phyloP scores from a whole-genome alignment of 495 filamentous ascomycete genomes.

The Penicillium nucicola region DNA sequence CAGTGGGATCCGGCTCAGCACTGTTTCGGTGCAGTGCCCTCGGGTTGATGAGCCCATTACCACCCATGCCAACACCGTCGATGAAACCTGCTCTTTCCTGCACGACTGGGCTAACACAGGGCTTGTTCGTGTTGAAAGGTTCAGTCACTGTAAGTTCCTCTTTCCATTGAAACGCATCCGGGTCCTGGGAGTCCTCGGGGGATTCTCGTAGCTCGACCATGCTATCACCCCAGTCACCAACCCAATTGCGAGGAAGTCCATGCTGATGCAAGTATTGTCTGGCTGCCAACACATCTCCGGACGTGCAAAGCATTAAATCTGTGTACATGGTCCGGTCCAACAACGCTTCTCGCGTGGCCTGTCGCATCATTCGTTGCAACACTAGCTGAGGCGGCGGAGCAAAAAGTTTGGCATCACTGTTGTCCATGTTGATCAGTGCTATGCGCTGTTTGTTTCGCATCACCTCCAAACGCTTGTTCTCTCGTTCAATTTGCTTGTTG shows the following conservation, averaged over 20 bases:
- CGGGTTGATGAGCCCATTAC: not conserved
- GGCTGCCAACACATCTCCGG: conserved; percentile 24
- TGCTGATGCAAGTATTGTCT: conserved; percentile 26
- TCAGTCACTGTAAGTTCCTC: not conserved
- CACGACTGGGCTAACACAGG: not conserved
- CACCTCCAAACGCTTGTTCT: conserved; percentile 22
- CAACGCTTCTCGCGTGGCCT: conserved; percentile 8
- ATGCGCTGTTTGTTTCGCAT: conserved; percentile 33
- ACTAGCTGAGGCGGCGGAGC: conserved; percentile 19
- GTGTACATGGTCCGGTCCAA: not conserved
- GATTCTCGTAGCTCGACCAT: conserved; percentile 12
- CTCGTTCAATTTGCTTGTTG: conserved; percentile 23
- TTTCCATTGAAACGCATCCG: conserved; percentile 20
- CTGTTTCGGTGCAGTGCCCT: not conserved
- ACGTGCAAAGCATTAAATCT: conserved; percentile 26
- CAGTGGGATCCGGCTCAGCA: not conserved
- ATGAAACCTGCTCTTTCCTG: conserved; percentile 1
- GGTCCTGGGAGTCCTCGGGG: not conserved
- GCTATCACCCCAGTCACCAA: conserved; percentile 32
- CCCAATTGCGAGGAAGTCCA: conserved; percentile 21
- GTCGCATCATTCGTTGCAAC: conserved; percentile 16
- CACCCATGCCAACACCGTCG: conserved; percentile 1
- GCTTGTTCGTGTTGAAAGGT: not conserved
- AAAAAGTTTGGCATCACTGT: conserved; percentile 16
- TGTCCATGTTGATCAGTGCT: conserved; percentile 26